phyloP scores from a whole-genome alignment of 2,329 filamentous ascomycete species.

The Nectriaceae sp. region DNA sequence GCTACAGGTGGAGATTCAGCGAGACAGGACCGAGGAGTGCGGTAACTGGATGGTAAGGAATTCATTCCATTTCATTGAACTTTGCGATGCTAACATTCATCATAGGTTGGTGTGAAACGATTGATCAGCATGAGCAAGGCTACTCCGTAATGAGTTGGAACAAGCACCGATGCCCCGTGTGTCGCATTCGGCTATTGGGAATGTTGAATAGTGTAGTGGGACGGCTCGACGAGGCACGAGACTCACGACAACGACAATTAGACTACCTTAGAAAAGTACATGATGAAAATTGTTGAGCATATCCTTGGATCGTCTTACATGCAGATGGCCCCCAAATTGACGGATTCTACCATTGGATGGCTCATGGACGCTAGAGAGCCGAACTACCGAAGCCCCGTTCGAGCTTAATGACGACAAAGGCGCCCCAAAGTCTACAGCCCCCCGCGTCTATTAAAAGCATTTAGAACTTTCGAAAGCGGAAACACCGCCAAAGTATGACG shows the following conservation, averaged over 20 bases:
- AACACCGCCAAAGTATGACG: too few relatives aligned
- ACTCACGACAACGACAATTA: conserved; percentile 25
- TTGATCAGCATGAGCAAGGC: conserved; percentile 79
- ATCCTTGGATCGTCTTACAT: too few relatives aligned
- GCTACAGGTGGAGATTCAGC: conserved; percentile 75
- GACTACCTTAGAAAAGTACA: conserved; percentile 27
- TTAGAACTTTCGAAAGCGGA: too few relatives aligned
- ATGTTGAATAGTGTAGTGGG: conserved; percentile 23
- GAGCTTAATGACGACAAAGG: too few relatives aligned
- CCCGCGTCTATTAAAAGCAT: too few relatives aligned
- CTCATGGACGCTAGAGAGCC: too few relatives aligned
- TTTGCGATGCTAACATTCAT: conserved; percentile 44
- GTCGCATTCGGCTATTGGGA: background rate
- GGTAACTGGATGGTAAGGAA: conserved; percentile 82
- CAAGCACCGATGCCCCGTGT: background rate
- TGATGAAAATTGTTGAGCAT: conserved; percentile 14
- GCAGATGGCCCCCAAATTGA: too few relatives aligned
- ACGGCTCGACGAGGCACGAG: conserved; percentile 20
- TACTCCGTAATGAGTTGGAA: conserved; percentile 52
- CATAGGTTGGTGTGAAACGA: conserved; percentile 72
- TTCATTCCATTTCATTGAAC: too few relatives aligned
- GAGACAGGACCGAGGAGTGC: conserved; percentile 77
- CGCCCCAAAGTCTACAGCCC: too few relatives aligned
- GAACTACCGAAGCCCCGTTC: too few relatives aligned
- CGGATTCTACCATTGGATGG: too few relatives aligned